Evolutionary conservation across 352 stramenopile genomes (phyloP).

Genomic region (Globisporangium nagaii): DNA sequence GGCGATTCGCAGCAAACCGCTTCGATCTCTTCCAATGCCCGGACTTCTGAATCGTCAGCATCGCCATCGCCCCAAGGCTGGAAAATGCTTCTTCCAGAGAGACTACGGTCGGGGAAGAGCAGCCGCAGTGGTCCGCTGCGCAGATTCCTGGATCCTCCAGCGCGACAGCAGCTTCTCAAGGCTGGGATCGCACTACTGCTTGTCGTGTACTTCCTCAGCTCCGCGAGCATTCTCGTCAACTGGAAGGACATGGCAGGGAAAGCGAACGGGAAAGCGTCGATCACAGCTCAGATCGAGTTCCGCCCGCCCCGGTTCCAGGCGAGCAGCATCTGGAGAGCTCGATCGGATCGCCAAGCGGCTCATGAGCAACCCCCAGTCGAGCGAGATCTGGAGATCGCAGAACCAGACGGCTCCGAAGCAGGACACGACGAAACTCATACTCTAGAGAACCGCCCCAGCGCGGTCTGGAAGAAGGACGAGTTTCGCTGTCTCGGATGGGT

Average conservation of each 20-base stretch:
- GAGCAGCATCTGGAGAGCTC: background rate
- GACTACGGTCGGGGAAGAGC: background rate
- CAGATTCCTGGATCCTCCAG: background rate
- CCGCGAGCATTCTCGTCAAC: constrained; percentile 21
- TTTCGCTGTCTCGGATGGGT: constrained; percentile 6
- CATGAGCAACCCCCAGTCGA: background rate
- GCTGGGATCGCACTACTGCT: background rate
- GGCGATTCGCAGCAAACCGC: too few species aligned
- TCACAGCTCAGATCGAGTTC: constrained; percentile 8
- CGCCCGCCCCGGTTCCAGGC: background rate
- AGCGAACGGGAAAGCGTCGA: background rate
- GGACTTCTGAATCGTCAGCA: background rate
- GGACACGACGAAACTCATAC: background rate
- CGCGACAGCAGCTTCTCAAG: background rate
- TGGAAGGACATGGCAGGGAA: constrained; percentile 23
- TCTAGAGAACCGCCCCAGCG: background rate
- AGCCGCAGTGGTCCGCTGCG: background rate
- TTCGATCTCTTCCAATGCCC: background rate
- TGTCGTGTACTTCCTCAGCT: constrained; percentile 19
- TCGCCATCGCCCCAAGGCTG: background rate
- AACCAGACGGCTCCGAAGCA: background rate
- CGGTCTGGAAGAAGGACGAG: constrained; percentile 19
- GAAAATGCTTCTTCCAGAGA: background rate
- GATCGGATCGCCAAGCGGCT: background rate
- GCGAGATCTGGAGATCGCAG: background rate